Evolutionary conservation across 257 asterid species (phyloP), one percentile per base, ranked within the genome.

Genomic region (Capsicum rhomboideum): DNA sequence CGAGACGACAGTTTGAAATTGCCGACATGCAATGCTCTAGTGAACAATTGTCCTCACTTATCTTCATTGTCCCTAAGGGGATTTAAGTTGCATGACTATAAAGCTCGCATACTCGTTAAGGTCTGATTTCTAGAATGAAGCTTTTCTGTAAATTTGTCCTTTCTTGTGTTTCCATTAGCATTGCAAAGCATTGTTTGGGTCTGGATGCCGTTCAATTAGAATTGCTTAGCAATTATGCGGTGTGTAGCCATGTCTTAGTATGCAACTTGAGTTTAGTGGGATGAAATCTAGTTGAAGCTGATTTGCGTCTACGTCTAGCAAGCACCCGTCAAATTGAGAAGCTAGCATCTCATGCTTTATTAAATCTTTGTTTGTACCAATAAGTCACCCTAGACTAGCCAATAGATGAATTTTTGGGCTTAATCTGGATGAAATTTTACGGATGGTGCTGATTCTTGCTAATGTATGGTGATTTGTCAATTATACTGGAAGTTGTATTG

Each of bases 1-100:
- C 89, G 94, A 88, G 98, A 95, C 87, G 94, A 92, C 92, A 92
- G 94, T 88, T 93, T 95, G 85, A 94, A 90, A 85, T 67, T 91
- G 85, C 89, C 88, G 21, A 90, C 97, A 26, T 94, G 99, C 89
- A 75, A 64, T 83, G 95, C 91, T 84, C 87, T 94, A 29, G 96
- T 92, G 84, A 88, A 74, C 23, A 91, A 84, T 84, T 94, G 99
- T 86, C 95, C 92, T 23, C 31, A 88, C 84, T 66, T 95, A 64
- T 88, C 93, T 54, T 92, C 93, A 68, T 72, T 95, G 87, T 87
- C 94, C 75, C 97, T 95, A 28, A 91, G 94, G 88, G 97, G 98
- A 81, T 93, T 92, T 82, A 94, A 90, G 86, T 85, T 95, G 88
- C 94, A 88, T 56, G 99, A 95, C 82, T 52, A 26, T 58, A 88